These are phyloP conservation scores for Acer negundo DNA, from an alignment of 345 rosid species.

Conservation along the genomic window DNA sequence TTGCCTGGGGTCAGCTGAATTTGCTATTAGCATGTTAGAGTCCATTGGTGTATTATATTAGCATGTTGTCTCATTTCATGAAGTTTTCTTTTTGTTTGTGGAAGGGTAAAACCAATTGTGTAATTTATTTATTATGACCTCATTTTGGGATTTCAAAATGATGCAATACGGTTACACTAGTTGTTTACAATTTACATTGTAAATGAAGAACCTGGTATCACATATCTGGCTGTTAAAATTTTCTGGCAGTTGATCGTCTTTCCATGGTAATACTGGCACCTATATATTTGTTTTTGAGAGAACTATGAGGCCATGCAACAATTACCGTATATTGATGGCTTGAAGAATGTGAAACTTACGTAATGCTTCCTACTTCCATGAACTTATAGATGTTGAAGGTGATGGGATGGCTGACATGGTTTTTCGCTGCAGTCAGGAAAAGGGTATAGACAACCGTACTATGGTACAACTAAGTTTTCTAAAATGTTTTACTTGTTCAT, in stretches of 20 bases:
- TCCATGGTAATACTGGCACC: too few relatives aligned
- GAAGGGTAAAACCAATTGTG: neutral
- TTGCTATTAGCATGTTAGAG: constrained; percentile 1
- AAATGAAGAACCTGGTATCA: neutral
- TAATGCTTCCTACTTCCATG: constrained; percentile 44
- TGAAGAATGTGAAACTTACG: constrained; percentile 13
- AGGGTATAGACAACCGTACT: constrained; percentile 98
- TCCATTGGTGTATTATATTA: neutral
- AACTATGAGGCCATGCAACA: constrained; percentile 9
- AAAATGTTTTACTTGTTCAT: neutral
- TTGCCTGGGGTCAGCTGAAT: constrained; percentile 4
- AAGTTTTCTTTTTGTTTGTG: neutral
- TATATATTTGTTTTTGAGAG: neutral
- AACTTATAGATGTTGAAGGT: constrained; percentile 96
- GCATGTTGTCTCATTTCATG: neutral
- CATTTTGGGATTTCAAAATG: neutral
- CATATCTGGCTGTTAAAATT: constrained; percentile 4
- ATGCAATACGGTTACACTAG: neutral
- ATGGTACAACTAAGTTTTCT: constrained; percentile 48
- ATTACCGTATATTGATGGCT: neutral
- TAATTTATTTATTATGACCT: neutral
- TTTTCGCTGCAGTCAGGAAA: constrained; percentile 97
- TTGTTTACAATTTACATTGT: neutral
- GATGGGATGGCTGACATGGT: constrained; percentile 99
- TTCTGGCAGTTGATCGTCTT: neutral